Evolutionary conservation across 805 yeast genomes (phyloP).

Genomic region (Myxozyma neotropica): DNA sequence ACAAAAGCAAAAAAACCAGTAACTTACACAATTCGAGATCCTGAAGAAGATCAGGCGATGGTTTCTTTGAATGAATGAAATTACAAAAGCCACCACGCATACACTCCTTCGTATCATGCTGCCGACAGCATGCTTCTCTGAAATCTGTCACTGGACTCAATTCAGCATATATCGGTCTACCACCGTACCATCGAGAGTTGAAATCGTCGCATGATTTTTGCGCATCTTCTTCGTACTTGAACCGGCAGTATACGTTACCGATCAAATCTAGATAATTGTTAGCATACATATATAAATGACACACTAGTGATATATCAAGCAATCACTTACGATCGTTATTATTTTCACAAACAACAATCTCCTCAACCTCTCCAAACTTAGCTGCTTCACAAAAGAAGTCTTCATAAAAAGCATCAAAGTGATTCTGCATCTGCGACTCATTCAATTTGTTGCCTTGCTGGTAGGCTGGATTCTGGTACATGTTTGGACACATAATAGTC

Average conservation of each 20-base stretch:
- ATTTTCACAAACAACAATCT: conserved; percentile 78
- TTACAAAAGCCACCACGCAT: conserved; percentile 84
- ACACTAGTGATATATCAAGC: background rate
- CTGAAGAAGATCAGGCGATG: conserved; percentile 49
- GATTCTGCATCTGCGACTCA: conserved; percentile 47
- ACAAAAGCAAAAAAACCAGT: background rate
- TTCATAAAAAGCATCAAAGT: conserved; percentile 64
- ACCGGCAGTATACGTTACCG: conserved; percentile 82
- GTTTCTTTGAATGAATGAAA: conserved; percentile 75
- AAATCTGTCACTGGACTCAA: conserved; percentile 73
- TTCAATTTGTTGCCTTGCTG: conserved; percentile 36
- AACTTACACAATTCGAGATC: conserved; percentile 50
- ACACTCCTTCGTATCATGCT: conserved; percentile 65
- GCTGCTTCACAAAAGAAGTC: conserved; percentile 70
- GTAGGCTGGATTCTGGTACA: conserved; percentile 65
- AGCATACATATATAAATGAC: background rate
- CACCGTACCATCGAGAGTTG: conserved; percentile 80
- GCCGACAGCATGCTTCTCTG: conserved; percentile 73
- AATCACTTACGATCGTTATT: conserved; percentile 57
- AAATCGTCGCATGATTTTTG: conserved; percentile 59
- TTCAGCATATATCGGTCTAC: conserved; percentile 77
- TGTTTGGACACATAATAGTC: conserved; percentile 64
- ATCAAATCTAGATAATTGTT: conserved; percentile 51
- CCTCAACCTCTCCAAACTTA: conserved; percentile 55
- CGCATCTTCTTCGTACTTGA: conserved; percentile 59